These are phyloP conservation scores for Saccharomyces mikatae DNA, from an alignment of 805 yeast genomes.

Conservation along the genomic window DNA sequence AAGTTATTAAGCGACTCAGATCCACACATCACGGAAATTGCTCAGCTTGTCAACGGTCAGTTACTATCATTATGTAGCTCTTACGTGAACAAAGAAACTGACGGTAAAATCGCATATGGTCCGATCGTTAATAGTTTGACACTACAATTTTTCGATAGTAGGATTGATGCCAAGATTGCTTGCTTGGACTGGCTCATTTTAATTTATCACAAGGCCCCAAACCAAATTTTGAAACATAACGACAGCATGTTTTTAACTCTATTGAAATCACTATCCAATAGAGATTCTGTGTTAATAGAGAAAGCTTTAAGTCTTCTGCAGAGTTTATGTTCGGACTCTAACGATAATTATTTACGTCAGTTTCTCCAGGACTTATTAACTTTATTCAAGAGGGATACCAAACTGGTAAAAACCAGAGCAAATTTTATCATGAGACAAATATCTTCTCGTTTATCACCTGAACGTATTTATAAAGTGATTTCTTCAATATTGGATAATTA, in stretches of 20 bases:
- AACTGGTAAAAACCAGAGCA: conserved; percentile 61
- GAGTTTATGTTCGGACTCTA: conserved; percentile 31
- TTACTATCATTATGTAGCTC: conserved; percentile 41
- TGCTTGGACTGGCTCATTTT: conserved; percentile 85
- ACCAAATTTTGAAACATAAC: conserved; percentile 44
- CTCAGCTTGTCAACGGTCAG: conserved; percentile 48
- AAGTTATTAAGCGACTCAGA: conserved; percentile 51
- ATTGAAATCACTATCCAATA: conserved; percentile 59
- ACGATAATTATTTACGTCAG: conserved; percentile 65
- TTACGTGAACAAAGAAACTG: conserved; percentile 19
- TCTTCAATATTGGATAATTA: conserved; percentile 64
- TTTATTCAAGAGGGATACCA: conserved; percentile 62
- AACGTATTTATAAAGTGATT: conserved; percentile 70
- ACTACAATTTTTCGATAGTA: conserved; percentile 61
- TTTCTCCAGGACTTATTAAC: conserved; percentile 66
- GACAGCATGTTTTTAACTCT: conserved; percentile 69
- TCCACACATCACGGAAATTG: conserved; percentile 43
- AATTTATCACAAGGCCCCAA: conserved; percentile 64
- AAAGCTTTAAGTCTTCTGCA: conserved; percentile 26
- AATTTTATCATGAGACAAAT: conserved; percentile 78
- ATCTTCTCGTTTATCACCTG: conserved; percentile 73
- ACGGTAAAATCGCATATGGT: conserved; percentile 31
- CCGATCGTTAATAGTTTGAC: conserved; percentile 65
- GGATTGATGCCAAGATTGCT: conserved; percentile 74
- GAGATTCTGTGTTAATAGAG: conserved; percentile 30